phyloP scores from a whole-genome alignment of 371 early-diverging fungal genomes.

The Saksenaea vasiformis region DNA sequence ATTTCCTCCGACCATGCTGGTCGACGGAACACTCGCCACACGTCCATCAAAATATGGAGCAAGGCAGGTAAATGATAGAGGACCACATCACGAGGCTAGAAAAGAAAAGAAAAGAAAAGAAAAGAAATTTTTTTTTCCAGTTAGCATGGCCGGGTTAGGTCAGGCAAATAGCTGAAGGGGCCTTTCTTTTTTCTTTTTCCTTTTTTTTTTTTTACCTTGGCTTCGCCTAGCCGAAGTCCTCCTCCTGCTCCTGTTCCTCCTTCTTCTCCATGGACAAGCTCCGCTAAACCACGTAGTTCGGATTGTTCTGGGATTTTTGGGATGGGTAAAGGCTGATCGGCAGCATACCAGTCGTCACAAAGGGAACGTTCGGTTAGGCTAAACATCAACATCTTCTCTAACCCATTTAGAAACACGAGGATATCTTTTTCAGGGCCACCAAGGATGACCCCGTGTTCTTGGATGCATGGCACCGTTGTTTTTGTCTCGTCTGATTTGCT shows the following conservation, averaged over 20 bases:
- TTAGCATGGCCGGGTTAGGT: no score
- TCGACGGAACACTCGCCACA: slow-evolving; percentile 54
- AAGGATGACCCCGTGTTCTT: slow-evolving; percentile 19
- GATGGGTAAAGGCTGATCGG: slow-evolving; percentile 2
- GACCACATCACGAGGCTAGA: slow-evolving; percentile 50
- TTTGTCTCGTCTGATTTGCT: background rate
- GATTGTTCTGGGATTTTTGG: slow-evolving; percentile 31
- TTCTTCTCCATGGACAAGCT: slow-evolving; percentile 29
- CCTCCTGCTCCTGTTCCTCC: no score
- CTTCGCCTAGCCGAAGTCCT: slow-evolving; percentile 22
- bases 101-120: no score
- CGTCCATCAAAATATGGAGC: slow-evolving; percentile 51
- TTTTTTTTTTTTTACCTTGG: slow-evolving; percentile 20
- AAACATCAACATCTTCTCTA: slow-evolving; percentile 66
- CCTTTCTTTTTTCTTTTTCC: background rate
- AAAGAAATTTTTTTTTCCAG: no score
- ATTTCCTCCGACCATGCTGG: slow-evolving; percentile 28
- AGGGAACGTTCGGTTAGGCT: slow-evolving; percentile 55
- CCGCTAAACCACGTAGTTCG: slow-evolving; percentile 30
- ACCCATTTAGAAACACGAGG: slow-evolving; percentile 59
- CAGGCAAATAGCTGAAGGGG: no score
- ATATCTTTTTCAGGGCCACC: slow-evolving; percentile 54
- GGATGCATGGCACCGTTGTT: slow-evolving; percentile 14
- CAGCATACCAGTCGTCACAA: slow-evolving; percentile 37
- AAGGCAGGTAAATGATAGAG: slow-evolving; percentile 58